Conservation (phyloP, 139 green algal genomes). For the Chlorella sp. region DNA sequence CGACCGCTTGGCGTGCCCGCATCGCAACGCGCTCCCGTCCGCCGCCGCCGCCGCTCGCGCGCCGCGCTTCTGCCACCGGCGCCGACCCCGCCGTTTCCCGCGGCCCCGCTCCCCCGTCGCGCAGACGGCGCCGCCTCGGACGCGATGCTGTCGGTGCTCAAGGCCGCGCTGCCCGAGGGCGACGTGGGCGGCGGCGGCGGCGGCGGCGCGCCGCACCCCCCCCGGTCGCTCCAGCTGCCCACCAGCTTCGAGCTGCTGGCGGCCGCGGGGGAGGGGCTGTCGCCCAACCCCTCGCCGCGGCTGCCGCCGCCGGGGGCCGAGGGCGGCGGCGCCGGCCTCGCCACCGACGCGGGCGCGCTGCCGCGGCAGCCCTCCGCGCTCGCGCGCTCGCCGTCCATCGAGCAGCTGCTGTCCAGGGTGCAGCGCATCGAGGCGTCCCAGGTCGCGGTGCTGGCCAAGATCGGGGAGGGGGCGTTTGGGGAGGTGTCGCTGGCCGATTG, state of each 20-base stretch:
- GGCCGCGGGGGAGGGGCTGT: not conserved
- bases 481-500: constrained; percentile 75
- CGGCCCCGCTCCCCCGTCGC: too few relatives aligned
- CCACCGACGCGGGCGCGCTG: not conserved
- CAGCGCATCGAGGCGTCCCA: constrained; percentile 17
- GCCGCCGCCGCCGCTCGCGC: too few relatives aligned
- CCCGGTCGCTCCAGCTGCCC: constrained; percentile 29
- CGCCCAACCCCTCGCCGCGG: not conserved
- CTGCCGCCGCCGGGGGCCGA: not conserved
- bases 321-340: constrained; percentile 1
- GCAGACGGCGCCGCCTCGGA: too few relatives aligned
- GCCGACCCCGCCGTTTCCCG: too few relatives aligned
- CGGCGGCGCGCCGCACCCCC: constrained; percentile 5
- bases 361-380: constrained; percentile 15
- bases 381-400: constrained; percentile 16
- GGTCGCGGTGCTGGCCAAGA: constrained; percentile 63
- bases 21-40: too few relatives aligned
- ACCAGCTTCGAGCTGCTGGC: constrained; percentile 40
- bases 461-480: constrained; percentile 82
- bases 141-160: constrained; percentile 34
- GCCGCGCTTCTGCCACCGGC: too few relatives aligned
- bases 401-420: constrained; percentile 22
- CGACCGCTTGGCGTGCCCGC: too few relatives aligned
- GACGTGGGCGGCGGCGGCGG: too few relatives aligned
- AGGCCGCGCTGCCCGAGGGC: constrained; percentile 29